Evolutionary conservation across 768 basidiomycete species (phyloP).

Genomic region (Symmetrospora coprosmae): DNA sequence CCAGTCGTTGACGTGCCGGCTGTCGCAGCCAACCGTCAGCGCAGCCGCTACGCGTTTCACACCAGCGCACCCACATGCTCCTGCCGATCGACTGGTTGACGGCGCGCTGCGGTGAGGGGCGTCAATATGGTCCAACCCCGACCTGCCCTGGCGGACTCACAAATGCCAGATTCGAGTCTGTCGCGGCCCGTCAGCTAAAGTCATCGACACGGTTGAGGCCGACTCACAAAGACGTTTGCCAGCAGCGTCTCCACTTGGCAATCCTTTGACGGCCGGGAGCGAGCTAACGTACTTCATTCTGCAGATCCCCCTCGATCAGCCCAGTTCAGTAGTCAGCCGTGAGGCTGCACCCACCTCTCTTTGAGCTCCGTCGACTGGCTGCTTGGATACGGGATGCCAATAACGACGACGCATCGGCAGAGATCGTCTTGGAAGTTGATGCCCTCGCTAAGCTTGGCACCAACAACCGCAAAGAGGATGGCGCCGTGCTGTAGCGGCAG

Average conservation of each 20-base stretch:
- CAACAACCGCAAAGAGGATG: constrained; percentile 84
- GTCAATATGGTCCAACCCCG: no score
- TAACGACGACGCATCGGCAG: constrained; percentile 45
- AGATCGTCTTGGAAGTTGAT: constrained; percentile 54
- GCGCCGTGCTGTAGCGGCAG: constrained; percentile 14
- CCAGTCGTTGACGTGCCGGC: constrained; percentile 82
- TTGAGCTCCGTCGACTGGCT: constrained; percentile 75
- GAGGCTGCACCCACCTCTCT: constrained; percentile 42
- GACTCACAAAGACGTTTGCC: constrained; percentile 76
- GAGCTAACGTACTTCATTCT: constrained; percentile 72
- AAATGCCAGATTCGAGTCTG: constrained; percentile 36
- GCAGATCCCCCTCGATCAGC: not conserved
- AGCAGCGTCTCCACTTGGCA: constrained; percentile 48
- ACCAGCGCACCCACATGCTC: constrained; percentile 30
- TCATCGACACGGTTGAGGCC: constrained; percentile 26
- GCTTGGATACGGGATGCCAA: constrained; percentile 89
- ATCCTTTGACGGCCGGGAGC: constrained; percentile 37
- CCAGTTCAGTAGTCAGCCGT: not conserved
- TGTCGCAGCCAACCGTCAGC: constrained; percentile 50
- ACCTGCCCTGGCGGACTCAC: constrained; percentile 34
- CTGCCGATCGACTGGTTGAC: constrained; percentile 94
- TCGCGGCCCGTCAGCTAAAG: constrained; percentile 52
- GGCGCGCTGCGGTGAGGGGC: constrained; percentile 39
- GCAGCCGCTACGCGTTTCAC: not conserved
- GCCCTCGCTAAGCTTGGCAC: constrained; percentile 83